phyloP scores from a whole-genome alignment of 2,329 filamentous ascomycete species.

The Coniochaeta sp. region DNA sequence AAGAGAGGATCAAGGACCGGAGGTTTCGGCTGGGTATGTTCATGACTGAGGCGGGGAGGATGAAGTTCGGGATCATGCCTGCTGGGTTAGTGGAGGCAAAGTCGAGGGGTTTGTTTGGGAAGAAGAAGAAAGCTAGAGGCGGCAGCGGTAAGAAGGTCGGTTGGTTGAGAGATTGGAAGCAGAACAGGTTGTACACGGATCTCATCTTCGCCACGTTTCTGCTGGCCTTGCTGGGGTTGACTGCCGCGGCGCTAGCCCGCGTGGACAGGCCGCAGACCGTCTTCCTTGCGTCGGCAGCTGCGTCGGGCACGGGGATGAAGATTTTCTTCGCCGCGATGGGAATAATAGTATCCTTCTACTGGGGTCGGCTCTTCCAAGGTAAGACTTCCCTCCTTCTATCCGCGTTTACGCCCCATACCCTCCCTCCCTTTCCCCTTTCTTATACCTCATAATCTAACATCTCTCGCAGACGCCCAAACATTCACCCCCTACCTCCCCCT shows the following conservation, averaged over 20 bases:
- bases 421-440: no score
- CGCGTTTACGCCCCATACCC: neutral
- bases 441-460: neutral
- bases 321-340: slow-evolving; percentile 13
- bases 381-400: neutral
- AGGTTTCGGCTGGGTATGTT: slow-evolving; percentile 13
- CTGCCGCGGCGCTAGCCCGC: slow-evolving; percentile 11
- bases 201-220: slow-evolving; percentile 10
- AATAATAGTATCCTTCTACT: slow-evolving; percentile 12
- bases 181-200: slow-evolving; percentile 11
- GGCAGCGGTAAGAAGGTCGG: neutral
- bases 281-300: slow-evolving; percentile 9
- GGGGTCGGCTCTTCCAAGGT: slow-evolving; percentile 13
- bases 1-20: slow-evolving; percentile 15
- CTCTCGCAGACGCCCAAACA: slow-evolving; percentile 14
- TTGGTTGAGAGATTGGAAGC: slow-evolving; percentile 8
- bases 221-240: slow-evolving; percentile 14
- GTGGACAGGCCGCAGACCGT: slow-evolving; percentile 13
- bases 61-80: slow-evolving; percentile 13
- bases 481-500: slow-evolving; percentile 14
- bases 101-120: neutral
- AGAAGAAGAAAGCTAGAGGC: neutral
- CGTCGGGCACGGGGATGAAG: slow-evolving; percentile 10
- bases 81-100: slow-evolving; percentile 7
- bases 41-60: slow-evolving; percentile 1